Evolutionary conservation across 2,329 filamentous ascomycete genomes (phyloP).

Genomic region (Mycosphaerella arachidis): DNA sequence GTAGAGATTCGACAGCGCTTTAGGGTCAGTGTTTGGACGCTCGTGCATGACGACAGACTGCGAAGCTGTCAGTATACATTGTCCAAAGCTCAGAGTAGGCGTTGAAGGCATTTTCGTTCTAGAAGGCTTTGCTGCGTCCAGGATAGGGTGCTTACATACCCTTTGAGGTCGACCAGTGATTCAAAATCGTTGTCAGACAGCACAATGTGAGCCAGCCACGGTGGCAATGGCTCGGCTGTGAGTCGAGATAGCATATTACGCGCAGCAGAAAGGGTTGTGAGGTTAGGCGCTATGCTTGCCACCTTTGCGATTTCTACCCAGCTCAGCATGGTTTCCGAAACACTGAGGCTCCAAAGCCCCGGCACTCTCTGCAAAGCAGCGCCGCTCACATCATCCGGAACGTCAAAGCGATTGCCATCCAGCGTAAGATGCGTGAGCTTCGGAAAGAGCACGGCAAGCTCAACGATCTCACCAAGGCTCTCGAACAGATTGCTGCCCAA

Average conservation of each 20-base stretch:
- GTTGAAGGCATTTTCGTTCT: too few species aligned
- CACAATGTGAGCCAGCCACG: constrained; percentile 58
- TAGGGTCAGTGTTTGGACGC: constrained; percentile 52
- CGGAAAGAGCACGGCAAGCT: constrained; percentile 67
- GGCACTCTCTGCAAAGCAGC: neutral
- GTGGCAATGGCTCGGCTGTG: constrained; percentile 37
- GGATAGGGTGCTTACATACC: neutral
- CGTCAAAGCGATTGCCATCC: constrained; percentile 63
- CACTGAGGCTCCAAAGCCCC: constrained; percentile 33
- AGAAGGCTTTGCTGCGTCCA: too few species aligned
- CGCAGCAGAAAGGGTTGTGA: constrained; percentile 49
- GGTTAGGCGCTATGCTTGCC: constrained; percentile 49
- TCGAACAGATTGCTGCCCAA: constrained; percentile 79
- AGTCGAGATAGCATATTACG: constrained; percentile 37
- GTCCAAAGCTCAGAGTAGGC: too few species aligned
- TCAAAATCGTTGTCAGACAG: constrained; percentile 70
- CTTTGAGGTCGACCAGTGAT: constrained; percentile 51
- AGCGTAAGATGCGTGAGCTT: constrained; percentile 47
- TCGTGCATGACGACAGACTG: constrained; percentile 55
- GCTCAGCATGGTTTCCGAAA: constrained; percentile 46
- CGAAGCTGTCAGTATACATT: neutral
- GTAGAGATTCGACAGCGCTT: constrained; percentile 68
- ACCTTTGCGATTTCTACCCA: constrained; percentile 39
- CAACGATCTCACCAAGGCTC: constrained; percentile 59
- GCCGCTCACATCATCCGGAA: neutral